phyloP scores from a whole-genome alignment of 2,329 filamentous ascomycete genomes.

The Aspergillus hiratsukae region DNA sequence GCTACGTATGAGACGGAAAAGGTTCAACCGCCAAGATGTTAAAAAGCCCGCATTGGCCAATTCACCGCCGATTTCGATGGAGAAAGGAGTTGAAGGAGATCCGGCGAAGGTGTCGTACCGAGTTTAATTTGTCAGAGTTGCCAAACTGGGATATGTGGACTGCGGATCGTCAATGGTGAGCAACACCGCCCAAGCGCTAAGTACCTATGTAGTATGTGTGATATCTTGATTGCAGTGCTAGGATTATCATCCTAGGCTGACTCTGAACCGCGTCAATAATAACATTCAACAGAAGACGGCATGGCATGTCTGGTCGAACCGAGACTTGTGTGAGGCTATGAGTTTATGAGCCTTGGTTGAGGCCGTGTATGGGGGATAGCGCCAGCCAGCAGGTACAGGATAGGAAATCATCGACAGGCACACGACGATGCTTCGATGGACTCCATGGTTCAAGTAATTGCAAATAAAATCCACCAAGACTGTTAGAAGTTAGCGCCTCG shows the following conservation, averaged over 20 bases:
- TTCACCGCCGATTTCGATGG: background rate
- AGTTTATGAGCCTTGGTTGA: background rate
- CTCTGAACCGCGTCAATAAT: background rate
- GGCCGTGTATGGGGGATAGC: background rate
- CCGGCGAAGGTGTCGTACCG: background rate
- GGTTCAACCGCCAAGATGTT: background rate
- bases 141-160: background rate
- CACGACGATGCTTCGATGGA: background rate
- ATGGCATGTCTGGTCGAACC: background rate
- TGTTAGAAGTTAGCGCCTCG: background rate
- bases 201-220: background rate
- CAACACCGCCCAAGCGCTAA: background rate
- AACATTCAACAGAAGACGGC: background rate
- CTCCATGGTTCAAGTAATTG: background rate
- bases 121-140: background rate
- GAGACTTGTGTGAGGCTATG: too few relatives aligned
- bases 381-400: background rate
- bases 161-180: background rate
- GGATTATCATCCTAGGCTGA: background rate
- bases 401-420: background rate
- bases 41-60: background rate
- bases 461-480: background rate
- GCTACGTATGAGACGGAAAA: background rate
- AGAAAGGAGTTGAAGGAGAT: background rate
- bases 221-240: background rate